These are phyloP conservation scores for Skeletonema marinoi DNA, from an alignment of 108 stramenopile species.

Conservation along the genomic window DNA sequence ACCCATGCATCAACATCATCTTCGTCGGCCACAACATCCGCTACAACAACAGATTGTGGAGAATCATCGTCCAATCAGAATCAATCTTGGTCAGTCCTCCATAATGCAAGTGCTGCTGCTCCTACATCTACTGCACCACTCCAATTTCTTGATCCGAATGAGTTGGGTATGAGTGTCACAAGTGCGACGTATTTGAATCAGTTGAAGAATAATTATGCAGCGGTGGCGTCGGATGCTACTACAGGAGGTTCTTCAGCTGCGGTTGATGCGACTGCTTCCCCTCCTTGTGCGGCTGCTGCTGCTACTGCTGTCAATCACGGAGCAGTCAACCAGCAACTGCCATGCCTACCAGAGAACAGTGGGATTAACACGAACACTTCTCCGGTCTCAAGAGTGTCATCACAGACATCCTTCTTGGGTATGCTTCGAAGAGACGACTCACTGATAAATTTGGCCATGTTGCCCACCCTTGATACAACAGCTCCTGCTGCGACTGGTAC, in stretches of 20 bases:
- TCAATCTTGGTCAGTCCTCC: background rate
- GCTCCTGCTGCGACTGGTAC: background rate
- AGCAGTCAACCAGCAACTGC: background rate
- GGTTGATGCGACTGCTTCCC: background rate
- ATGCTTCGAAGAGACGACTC: slow-evolving; percentile 73
- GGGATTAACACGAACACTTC: background rate
- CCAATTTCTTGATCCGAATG: slow-evolving; percentile 44
- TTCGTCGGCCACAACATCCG: background rate
- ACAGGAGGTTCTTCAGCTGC: background rate
- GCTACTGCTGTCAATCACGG: background rate
- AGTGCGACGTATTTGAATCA: slow-evolving; percentile 49
- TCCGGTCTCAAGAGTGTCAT: background rate
- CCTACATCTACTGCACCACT: slow-evolving; percentile 6
- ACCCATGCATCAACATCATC: background rate
- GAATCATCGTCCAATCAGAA: background rate
- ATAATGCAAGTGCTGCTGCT: background rate
- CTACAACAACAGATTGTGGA: background rate
- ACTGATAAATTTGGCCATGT: slow-evolving; percentile 79
- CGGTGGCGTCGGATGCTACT: background rate
- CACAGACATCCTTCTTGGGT: slow-evolving; percentile 22
- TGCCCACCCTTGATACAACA: slow-evolving; percentile 26
- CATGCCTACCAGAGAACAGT: background rate
- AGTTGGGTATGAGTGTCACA: slow-evolving; percentile 56
- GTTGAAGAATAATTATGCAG: slow-evolving; percentile 59
- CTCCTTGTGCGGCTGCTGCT: background rate